These are phyloP conservation scores for Pythium scleroteichum DNA, from an alignment of 352 stramenopile species.

Conservation along the genomic window DNA sequence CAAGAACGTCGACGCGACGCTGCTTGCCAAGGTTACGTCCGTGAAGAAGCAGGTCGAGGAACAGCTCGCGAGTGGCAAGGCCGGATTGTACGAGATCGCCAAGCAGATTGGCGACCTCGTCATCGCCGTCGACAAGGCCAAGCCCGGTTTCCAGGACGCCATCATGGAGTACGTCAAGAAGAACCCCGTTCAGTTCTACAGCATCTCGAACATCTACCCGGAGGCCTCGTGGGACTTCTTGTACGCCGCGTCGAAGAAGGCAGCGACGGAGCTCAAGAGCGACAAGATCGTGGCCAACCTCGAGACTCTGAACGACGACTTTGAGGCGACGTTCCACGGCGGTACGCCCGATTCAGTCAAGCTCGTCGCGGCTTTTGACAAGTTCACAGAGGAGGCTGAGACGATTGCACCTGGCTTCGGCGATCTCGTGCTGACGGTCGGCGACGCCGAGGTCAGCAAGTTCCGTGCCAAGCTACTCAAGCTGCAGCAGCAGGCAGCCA, in stretches of 20 bases:
- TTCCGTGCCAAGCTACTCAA: not conserved
- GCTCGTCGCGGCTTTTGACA: not conserved
- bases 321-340: not conserved
- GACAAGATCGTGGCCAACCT: not conserved
- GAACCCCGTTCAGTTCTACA: not conserved
- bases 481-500: not conserved
- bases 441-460: not conserved
- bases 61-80: conserved; percentile 1
- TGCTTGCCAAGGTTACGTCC: not conserved
- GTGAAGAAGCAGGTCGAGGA: not conserved
- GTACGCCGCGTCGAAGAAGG: not conserved
- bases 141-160: not conserved
- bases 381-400: not conserved
- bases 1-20: not conserved
- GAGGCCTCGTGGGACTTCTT: conserved; percentile 10
- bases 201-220: not conserved
- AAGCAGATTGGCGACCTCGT: not conserved
- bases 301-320: conserved; percentile 4
- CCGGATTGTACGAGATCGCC: not conserved
- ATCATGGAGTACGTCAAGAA: not conserved
- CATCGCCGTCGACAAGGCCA: not conserved
- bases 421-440: not conserved
- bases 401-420: too few relatives aligned
- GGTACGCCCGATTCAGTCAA: not conserved
- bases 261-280: not conserved